Base-by-base conservation (phyloP, 2,329 filamentous ascomycete species). In the Sphaerulina vaccinii region DNA sequence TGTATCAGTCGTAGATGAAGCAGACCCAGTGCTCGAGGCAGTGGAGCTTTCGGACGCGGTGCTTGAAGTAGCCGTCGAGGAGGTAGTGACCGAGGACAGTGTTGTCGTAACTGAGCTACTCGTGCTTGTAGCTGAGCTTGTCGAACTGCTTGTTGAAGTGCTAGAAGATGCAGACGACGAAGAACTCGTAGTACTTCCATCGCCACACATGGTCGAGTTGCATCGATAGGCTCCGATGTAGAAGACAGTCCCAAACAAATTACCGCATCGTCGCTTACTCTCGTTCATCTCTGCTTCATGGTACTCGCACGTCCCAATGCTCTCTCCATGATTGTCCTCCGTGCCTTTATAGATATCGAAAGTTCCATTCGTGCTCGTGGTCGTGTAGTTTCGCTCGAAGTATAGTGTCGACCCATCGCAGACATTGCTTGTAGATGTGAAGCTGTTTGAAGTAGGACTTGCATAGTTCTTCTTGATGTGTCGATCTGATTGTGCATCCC, bases 331-430 rank as follows among this genome's bases (percentile, higher is more conserved):
- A 11, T 45, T 21, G 18, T 56, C 54, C n/a, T n/a, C n/a, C 3
- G 32, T 41, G 36, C 50, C 54, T 19, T 53, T 52, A 41, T 42
- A 53, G 13, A 56, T 53, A 27, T 50, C 42, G 24, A 53, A 53
- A 7, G 54, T 56, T 13, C 54, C 50, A 41, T 56, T 56, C 3
- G 36, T 36, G 24, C 40, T 50, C n/a, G 33, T 32, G 8, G 21
- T 22, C 3, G 50, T 53, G 18, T 50, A 42, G 23, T 53, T 51
- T 1, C 50, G 45, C 22, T 49, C 9, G 41, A 48, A 56, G 23
- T 40, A 52, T 10, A 56, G 45, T 33, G 27, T 27, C 3, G 38
- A 50, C n/a, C 40, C 50, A 27, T 38, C 46, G 29, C 54, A 57
- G 10, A 54, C 48, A 11, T 54, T 40, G 5, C 39, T 29, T 2